These are phyloP conservation scores for Scedosporium boydii DNA, from an alignment of 2,329 filamentous ascomycete species.

Conservation along the genomic window DNA sequence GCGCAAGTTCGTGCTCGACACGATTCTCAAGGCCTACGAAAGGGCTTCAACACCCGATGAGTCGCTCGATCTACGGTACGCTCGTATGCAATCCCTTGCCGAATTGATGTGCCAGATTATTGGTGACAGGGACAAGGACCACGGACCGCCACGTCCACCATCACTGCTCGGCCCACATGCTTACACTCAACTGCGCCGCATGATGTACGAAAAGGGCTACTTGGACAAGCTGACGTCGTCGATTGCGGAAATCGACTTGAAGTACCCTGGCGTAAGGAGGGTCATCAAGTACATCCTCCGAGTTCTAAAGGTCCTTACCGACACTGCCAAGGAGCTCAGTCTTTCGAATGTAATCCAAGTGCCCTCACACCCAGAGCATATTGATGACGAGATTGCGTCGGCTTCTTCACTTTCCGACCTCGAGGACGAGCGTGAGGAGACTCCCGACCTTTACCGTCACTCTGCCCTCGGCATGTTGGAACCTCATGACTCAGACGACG, in stretches of 20 bases:
- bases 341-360: slow-evolving; percentile 66
- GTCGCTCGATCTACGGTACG: slow-evolving; percentile 74
- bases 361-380: slow-evolving; percentile 52
- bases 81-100: slow-evolving; percentile 74
- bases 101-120: slow-evolving; percentile 93
- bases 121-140: slow-evolving; percentile 63
- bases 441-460: slow-evolving; percentile 92
- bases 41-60: slow-evolving; percentile 75
- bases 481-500: slow-evolving; percentile 58
- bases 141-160: slow-evolving; percentile 30
- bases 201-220: slow-evolving; percentile 99
- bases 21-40: slow-evolving; percentile 83
- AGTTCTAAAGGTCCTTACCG: slow-evolving; percentile 77
- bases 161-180: slow-evolving; percentile 41
- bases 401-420: slow-evolving; percentile 83
- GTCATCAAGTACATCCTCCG: slow-evolving; percentile 94
- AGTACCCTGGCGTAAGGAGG: slow-evolving; percentile 85
- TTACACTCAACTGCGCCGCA: slow-evolving; percentile 74
- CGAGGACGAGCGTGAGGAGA: slow-evolving; percentile 82
- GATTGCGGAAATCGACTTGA: slow-evolving; percentile 90
- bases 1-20: slow-evolving; percentile 89
- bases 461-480: slow-evolving; percentile 94
- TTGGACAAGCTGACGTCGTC: slow-evolving; percentile 81
- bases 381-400: slow-evolving; percentile 81
- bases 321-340: slow-evolving; percentile 78